Base-by-base conservation (phyloP, 208 protist species). In the Leishmania lainsoni region DNA sequence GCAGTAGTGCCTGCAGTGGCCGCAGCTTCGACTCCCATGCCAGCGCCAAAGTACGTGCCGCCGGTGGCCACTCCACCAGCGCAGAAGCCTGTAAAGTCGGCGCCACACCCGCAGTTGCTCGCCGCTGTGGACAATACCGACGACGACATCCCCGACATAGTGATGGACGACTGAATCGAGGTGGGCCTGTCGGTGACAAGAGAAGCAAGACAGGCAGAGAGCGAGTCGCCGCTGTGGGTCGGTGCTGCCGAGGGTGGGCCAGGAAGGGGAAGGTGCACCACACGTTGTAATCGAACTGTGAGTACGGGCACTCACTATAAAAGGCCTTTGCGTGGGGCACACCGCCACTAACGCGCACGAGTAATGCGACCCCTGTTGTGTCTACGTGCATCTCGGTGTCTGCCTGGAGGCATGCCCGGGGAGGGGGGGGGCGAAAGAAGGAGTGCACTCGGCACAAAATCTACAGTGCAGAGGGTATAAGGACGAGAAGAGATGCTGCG, bases 71-170 rank as follows among this genome's bases (percentile, higher is more conserved):
- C 63, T 61, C 56, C 39, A 61, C 51, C 70, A 48, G n/a, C 22
- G 48, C 72, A 32, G 72, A 51, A 81, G 72, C 45, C 35, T 20
- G 29, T 20, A 29, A 52, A 35, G 52, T 29, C 51, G 39, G 26
- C 26, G 39, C 39, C 14, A 56, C 56, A 1, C 12, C 42, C 29
- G 17, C 29, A 4, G 16, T n/a, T 20, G 17, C 65, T 48, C 20
- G 20, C 72, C 16, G 32, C 39, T 32, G 75, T 77, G n/a, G 81
- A 78, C 3, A 80, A 85, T 17, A 76, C 87, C 29, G 81, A 91
- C 12, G 85, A 89, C 48, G 86, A 85, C 26, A 90, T 94, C 49
- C 91, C 91, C 0, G 89, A 94, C 17, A 89, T 94, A 76, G 89
- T 88, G 66, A 83, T 94, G 70, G 89, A 94, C 29, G 91, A 94